Evolutionary conservation across 306 rosid species (phyloP).

Genomic region (Cicer arietinum): DNA sequence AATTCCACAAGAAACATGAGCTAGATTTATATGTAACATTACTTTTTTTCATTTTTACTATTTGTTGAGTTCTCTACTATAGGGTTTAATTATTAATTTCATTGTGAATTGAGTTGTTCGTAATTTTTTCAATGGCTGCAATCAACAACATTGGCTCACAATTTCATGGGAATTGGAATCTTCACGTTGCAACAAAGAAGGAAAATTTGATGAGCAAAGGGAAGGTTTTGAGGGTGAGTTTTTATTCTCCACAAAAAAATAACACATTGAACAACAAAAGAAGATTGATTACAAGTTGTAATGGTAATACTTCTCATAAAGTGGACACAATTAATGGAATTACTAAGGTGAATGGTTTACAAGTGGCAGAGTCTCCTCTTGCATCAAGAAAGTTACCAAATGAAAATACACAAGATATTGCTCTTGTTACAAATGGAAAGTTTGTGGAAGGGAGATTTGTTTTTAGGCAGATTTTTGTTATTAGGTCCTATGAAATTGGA

Average conservation of each 20-base stretch:
- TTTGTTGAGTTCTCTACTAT: constrained; percentile 6
- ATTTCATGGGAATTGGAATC: constrained; percentile 35
- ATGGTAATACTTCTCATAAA: constrained; percentile 14
- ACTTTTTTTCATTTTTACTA: constrained; percentile 29
- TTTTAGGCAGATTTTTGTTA: constrained; percentile 63
- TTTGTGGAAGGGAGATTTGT: constrained; percentile 76
- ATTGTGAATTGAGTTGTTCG: not conserved
- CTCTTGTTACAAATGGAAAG: constrained; percentile 63
- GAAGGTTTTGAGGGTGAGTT: constrained; percentile 12
- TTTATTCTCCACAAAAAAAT: constrained; percentile 15
- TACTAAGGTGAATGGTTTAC: constrained; percentile 60
- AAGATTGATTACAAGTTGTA: constrained; percentile 35
- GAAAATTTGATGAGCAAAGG: not conserved
- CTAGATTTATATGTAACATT: constrained; percentile 44
- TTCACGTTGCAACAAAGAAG: constrained; percentile 38
- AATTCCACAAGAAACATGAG: constrained; percentile 42
- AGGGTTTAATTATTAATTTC: not conserved
- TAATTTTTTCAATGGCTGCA: constrained; percentile 53
- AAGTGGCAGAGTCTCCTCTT: constrained; percentile 42
- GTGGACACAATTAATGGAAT: constrained; percentile 54
- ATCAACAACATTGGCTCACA: constrained; percentile 17
- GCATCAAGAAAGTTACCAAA: not conserved
- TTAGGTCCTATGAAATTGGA: constrained; percentile 82
- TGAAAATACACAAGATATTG: constrained; percentile 45
- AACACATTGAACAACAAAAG: constrained; percentile 17